These are phyloP conservation scores for Gracilaria gracilis DNA, from an alignment of 23 red algal genomes.

Conservation along the genomic window DNA sequence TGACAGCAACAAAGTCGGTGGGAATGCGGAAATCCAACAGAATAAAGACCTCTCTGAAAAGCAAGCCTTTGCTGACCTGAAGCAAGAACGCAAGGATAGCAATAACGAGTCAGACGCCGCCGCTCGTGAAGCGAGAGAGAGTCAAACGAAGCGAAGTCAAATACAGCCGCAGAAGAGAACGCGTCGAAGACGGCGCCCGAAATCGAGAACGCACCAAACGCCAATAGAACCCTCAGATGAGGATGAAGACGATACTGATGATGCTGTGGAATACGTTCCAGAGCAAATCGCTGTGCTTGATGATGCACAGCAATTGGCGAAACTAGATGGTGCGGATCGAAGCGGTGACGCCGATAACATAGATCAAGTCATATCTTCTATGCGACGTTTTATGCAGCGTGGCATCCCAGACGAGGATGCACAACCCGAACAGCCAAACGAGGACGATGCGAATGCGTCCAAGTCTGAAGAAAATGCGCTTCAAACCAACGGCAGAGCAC, in stretches of 20 bases:
- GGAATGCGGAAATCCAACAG: too few species aligned
- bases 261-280: conserved; percentile 4
- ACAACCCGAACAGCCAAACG: neutral
- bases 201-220: neutral
- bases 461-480: neutral
- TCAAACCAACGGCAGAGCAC: neutral
- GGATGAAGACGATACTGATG: neutral
- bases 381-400: conserved; percentile 27
- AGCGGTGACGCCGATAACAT: neutral
- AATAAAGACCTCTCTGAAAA: too few species aligned
- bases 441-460: neutral
- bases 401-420: neutral
- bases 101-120: too few species aligned
- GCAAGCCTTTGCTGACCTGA: too few species aligned
- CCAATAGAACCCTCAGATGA: neutral
- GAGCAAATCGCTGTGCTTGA: conserved; percentile 1
- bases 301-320: neutral
- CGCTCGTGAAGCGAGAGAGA: too few species aligned
- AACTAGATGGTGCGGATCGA: neutral
- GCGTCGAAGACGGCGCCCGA: conserved; percentile 4
- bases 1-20: too few species aligned
- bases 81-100: too few species aligned
- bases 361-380: neutral
- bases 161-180: neutral
- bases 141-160: too few species aligned